A percentile compares a stretch with the other conserved stretches of the same genome.
Conservation (phyloP, 495 filamentous ascomycete species). For the Polyplosphaeria fusca region DNA sequence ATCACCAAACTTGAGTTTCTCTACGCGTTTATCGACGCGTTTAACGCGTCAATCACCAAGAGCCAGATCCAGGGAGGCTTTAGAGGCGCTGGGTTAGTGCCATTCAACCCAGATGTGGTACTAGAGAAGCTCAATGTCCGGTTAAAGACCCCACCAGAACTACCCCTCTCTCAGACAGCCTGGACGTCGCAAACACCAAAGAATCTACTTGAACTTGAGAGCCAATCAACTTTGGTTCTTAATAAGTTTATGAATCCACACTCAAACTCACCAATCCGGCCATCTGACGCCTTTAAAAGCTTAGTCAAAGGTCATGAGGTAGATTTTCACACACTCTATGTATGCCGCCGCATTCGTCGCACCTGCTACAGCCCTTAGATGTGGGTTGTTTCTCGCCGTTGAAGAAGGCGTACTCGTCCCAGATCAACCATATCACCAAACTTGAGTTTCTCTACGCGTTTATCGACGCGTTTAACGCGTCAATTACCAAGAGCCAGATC, state of each 20-base stretch:
- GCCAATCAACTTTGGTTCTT: neutral
- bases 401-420: neutral
- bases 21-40: neutral
- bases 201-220: slow-evolving; percentile 3
- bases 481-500: too few species aligned
- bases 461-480: too few species aligned
- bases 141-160: slow-evolving; percentile 3
- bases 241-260: slow-evolving; percentile 1
- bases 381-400: neutral
- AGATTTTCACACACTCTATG: too few species aligned
- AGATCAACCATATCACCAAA: slow-evolving; percentile 1
- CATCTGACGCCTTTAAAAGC: slow-evolving; percentile 5
- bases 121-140: neutral
- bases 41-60: neutral
- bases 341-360: neutral
- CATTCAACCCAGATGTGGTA: slow-evolving; percentile 9
- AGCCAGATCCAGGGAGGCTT: slow-evolving; percentile 19
- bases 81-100: slow-evolving; percentile 29
- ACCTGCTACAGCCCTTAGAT: neutral
- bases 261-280: neutral
- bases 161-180: neutral
- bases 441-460: neutral
- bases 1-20: slow-evolving; percentile 1
- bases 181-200: slow-evolving; percentile 6
- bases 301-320: slow-evolving; percentile 4